Conservation (phyloP, 2,329 filamentous ascomycete species). For the Xylariaceae sp. region DNA sequence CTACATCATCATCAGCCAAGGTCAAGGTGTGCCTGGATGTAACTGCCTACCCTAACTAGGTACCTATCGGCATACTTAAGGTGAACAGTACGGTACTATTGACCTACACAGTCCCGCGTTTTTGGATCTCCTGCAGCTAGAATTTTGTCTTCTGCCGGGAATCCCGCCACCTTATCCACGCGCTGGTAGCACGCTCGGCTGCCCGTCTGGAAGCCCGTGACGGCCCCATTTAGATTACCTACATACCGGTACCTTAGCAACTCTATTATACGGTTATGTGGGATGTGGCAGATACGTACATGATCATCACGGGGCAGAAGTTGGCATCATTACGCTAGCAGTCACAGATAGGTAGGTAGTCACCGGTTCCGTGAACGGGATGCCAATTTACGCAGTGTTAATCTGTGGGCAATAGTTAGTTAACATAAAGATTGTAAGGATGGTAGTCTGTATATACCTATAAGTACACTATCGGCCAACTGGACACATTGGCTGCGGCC, state of each 20-base stretch:
- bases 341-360: too few relatives aligned
- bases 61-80: background rate
- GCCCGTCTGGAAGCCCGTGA: background rate
- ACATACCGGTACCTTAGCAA: background rate
- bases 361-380: background rate
- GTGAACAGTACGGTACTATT: too few relatives aligned
- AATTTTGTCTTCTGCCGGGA: constrained; percentile 24
- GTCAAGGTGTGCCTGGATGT: background rate
- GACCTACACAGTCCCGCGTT: constrained; percentile 12
- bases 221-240: background rate
- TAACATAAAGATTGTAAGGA: too few relatives aligned
- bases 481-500: too few relatives aligned
- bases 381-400: background rate
- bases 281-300: too few relatives aligned
- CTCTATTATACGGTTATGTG: background rate
- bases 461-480: too few relatives aligned
- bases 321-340: too few relatives aligned
- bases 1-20: too few relatives aligned
- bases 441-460: too few relatives aligned
- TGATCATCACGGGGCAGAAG: too few relatives aligned
- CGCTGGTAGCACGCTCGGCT: background rate
- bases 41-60: background rate
- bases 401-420: background rate
- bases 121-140: constrained; percentile 27
- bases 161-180: constrained; percentile 18